A percentile compares a stretch with the other conserved stretches of the same genome.
Conservation (phyloP, 768 basidiomycete genomes). For the Pholiota conissans region DNA sequence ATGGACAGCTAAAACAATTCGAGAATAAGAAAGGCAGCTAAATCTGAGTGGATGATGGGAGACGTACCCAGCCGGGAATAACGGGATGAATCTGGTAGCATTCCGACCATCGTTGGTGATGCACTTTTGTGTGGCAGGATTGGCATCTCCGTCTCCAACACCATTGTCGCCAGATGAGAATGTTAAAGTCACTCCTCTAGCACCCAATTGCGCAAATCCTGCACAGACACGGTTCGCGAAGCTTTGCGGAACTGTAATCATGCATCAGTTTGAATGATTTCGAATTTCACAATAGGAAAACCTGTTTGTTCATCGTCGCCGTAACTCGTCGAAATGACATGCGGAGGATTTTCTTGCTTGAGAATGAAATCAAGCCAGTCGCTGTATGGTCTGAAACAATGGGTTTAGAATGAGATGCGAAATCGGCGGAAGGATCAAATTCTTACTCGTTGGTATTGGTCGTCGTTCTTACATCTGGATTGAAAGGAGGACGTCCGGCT, state of each 20-base stretch:
- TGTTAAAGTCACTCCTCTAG: constrained; percentile 51
- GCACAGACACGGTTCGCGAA: constrained; percentile 36
- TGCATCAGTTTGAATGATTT: constrained; percentile 18
- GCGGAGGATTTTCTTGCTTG: constrained; percentile 41
- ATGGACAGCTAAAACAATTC: constrained; percentile 52
- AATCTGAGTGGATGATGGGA: too few relatives aligned
- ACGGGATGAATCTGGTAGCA: constrained; percentile 47
- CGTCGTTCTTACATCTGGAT: constrained; percentile 38
- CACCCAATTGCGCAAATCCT: constrained; percentile 62
- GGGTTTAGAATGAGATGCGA: too few relatives aligned
- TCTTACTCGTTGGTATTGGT: constrained; percentile 37
- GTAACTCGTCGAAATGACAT: constrained; percentile 66
- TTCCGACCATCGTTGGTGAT: constrained; percentile 58
- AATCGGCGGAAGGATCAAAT: background rate
- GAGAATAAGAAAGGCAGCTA: too few relatives aligned
- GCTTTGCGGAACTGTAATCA: background rate
- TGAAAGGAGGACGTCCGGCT: constrained; percentile 56
- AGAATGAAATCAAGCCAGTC: constrained; percentile 59
- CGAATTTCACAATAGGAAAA: constrained; percentile 45
- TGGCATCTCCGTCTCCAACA: constrained; percentile 58
- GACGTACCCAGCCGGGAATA: constrained; percentile 58
- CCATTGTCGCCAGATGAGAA: constrained; percentile 69
- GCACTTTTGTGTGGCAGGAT: constrained; percentile 53
- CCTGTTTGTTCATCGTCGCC: constrained; percentile 68
- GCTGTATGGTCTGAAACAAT: constrained; percentile 22